Evolutionary conservation across 2,329 filamentous ascomycete genomes (phyloP).

Genomic region (Bipolaris oryzae): DNA sequence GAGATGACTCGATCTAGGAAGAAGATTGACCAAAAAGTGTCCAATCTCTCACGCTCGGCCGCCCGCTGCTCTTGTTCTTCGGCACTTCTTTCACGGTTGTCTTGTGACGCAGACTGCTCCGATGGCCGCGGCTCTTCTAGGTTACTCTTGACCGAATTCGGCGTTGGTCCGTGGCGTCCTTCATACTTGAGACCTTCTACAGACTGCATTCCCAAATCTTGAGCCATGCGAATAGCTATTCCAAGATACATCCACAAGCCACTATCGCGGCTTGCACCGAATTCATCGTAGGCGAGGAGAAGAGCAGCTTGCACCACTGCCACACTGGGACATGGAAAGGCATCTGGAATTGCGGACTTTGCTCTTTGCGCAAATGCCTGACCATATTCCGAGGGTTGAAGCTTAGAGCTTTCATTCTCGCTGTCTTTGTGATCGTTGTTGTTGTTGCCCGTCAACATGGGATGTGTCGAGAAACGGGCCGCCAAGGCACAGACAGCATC

Average conservation of each 20-base stretch:
- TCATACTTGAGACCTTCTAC: constrained; percentile 71
- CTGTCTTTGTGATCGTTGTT: constrained; percentile 53
- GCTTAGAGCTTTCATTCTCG: constrained; percentile 25
- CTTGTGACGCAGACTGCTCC: constrained; percentile 57
- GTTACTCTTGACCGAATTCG: constrained; percentile 58
- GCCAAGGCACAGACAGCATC: constrained; percentile 84
- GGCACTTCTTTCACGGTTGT: constrained; percentile 47
- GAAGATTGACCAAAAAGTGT: constrained; percentile 91
- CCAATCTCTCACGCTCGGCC: constrained; percentile 79
- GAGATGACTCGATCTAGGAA: constrained; percentile 87
- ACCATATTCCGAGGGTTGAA: constrained; percentile 69
- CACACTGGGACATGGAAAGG: constrained; percentile 80
- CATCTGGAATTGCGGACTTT: constrained; percentile 81
- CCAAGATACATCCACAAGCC: constrained; percentile 94
- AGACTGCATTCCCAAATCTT: constrained; percentile 81
- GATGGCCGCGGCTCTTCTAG: constrained; percentile 41
- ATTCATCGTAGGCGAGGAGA: constrained; percentile 85
- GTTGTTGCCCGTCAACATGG: constrained; percentile 58
- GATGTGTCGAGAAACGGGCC: constrained; percentile 74
- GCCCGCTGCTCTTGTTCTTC: constrained; percentile 62
- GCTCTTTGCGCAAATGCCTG: constrained; percentile 80
- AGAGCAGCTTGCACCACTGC: constrained; percentile 84
- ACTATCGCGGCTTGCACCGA: constrained; percentile 86
- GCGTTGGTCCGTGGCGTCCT: constrained; percentile 61
- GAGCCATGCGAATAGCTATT: constrained; percentile 81